Conservation (phyloP, 176 grass and related monocot species). For the Triticum timopheevii region DNA sequence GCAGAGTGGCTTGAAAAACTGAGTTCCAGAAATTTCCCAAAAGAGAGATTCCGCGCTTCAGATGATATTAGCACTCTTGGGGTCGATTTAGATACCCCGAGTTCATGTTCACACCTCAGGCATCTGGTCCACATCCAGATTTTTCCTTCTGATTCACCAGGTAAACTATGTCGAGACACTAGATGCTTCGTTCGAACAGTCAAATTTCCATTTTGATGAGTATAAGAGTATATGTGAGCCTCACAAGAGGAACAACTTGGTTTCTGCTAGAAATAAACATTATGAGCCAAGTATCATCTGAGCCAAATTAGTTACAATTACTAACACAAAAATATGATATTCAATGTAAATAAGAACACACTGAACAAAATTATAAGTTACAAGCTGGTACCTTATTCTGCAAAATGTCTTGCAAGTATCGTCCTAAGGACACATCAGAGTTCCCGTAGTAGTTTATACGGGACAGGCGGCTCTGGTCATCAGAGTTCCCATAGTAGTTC, state of each 20-base stretch:
- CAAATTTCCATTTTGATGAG: slow-evolving; percentile 91
- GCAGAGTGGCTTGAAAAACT: slow-evolving; percentile 95
- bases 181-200: slow-evolving; percentile 66
- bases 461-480: slow-evolving; percentile 67
- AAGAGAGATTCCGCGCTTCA: slow-evolving; percentile 82
- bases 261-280: slow-evolving; percentile 52
- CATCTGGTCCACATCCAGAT: slow-evolving; percentile 99
- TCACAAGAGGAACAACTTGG: slow-evolving; percentile 68
- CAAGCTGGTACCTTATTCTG: slow-evolving; percentile 53
- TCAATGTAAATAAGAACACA: slow-evolving; percentile 23
- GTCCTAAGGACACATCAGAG: slow-evolving; percentile 75
- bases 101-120: slow-evolving; percentile 79
- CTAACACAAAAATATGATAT: slow-evolving; percentile 16
- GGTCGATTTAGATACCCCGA: slow-evolving; percentile 51
- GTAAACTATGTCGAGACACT: slow-evolving; percentile 39
- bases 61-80: slow-evolving; percentile 85
- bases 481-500: slow-evolving; percentile 82
- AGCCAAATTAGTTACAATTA: slow-evolving; percentile 15
- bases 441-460: slow-evolving; percentile 86
- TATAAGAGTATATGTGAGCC: slow-evolving; percentile 73
- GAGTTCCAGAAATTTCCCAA: slow-evolving; percentile 97
- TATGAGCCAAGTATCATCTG: slow-evolving; percentile 18
- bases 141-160: slow-evolving; percentile 82
- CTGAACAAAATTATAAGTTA: not conserved
- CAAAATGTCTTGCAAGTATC: slow-evolving; percentile 75